phyloP scores from a whole-genome alignment of 164 flowering plant genomes.

The Sextonia rubra region DNA sequence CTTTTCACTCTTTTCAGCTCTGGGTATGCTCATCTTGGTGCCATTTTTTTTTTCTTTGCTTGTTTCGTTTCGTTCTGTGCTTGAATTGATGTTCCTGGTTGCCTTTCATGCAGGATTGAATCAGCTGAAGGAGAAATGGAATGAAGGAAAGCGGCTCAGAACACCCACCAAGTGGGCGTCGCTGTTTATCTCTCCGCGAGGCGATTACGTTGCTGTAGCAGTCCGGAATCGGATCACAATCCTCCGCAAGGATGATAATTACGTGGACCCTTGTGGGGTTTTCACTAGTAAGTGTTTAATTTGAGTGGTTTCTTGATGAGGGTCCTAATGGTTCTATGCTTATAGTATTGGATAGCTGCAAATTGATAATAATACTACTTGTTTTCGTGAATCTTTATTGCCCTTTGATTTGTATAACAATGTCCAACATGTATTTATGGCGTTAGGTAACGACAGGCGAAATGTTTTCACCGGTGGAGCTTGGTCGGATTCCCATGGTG shows the following conservation, averaged over 20 bases:
- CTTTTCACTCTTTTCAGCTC: slow-evolving; percentile 32
- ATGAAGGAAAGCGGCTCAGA: slow-evolving; percentile 34
- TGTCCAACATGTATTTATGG: neutral
- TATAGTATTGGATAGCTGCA: no score
- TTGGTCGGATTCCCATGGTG: slow-evolving; percentile 78
- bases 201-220: slow-evolving; percentile 83
- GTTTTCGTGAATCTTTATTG: neutral
- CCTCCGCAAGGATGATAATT: slow-evolving; percentile 66
- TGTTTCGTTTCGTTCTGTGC: neutral
- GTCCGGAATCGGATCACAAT: slow-evolving; percentile 65
- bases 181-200: slow-evolving; percentile 65
- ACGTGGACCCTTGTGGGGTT: slow-evolving; percentile 63
- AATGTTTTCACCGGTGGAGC: slow-evolving; percentile 53
- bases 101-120: slow-evolving; percentile 41
- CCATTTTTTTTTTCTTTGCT: neutral
- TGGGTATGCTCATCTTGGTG: slow-evolving; percentile 23
- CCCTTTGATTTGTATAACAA: neutral
- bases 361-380: no score
- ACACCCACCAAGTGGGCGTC: slow-evolving; percentile 42
- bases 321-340: no score
- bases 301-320: neutral
- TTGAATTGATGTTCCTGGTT: neutral
- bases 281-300: slow-evolving; percentile 50
- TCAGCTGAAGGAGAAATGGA: slow-evolving; percentile 72
- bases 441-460: slow-evolving; percentile 37